Evolutionary conservation across 2,329 filamentous ascomycete genomes (phyloP), one percentile per base, ranked within the genome.

Genomic region (Parasarocladium wereldwijsianum): DNA sequence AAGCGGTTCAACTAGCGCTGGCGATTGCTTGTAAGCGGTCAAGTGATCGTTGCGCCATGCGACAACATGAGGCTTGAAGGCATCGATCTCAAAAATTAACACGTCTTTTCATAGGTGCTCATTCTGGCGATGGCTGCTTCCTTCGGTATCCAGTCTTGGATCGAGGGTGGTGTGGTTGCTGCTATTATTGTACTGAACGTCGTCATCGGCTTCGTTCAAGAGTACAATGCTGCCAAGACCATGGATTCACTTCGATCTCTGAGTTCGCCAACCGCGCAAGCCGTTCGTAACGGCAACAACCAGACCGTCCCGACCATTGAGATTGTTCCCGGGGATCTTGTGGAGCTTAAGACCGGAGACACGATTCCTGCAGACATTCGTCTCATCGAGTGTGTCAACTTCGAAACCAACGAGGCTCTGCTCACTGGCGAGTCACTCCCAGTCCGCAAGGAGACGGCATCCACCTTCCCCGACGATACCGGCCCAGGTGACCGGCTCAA

Each of bases 391-490:
- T 60, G 56, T 17, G 64, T 75, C 51, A 76, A 78, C 44, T 58
- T 73, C 19, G 70, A 71, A 34, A 72, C 67, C 33, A 73, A 81
- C 34, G 68, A 74, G 43, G 66, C 67, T 6, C 54, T 70, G 24
- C 58, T 74, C 17, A 75, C 70, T 14, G 70, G 70, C 30, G 70
- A 74, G 47, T 69, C 68, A 10, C 51, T 69, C 3, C 68, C 69
- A 14, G 63, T 67, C 3, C 52, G 51, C 40, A 64, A 74, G 48
- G 47, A 59, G 32, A 45, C 60, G 3, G 46, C 55, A 8, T 44
- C 50, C 18, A 54, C 59, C 17, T 55, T 60, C 26, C 41, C 45
- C 27, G 41, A 42, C 7, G 42, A 47, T 19, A 58, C 44, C 6
- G 47, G 48, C 10, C 43, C 47, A 8, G 68, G 67, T 23, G 69